Conservation (phyloP, 805 yeast genomes). For the Cyberlindnera suaveolens region DNA sequence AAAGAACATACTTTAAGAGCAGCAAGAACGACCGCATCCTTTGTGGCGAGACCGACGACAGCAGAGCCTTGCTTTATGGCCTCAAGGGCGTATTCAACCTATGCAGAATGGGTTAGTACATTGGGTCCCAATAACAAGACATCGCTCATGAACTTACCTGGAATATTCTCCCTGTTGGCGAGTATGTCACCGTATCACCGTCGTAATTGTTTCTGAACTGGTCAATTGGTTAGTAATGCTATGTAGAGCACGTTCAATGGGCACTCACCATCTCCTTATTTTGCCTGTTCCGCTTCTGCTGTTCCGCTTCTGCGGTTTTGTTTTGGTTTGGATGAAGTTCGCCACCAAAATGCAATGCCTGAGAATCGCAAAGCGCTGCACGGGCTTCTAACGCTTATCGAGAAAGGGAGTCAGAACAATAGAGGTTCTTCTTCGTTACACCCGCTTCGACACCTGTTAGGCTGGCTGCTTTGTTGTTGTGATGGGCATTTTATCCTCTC, state of each 20-base stretch:
- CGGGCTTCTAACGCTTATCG: too few species aligned
- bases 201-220: slow-evolving; percentile 97
- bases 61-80: slow-evolving; percentile 98
- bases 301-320: too few species aligned
- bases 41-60: slow-evolving; percentile 87
- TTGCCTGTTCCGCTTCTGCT: too few species aligned
- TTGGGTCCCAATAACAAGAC: neutral
- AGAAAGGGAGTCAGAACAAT: too few species aligned
- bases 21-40: slow-evolving; percentile 82
- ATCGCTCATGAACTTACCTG: slow-evolving; percentile 38
- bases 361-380: too few species aligned
- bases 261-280: too few species aligned
- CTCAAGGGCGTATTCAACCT: slow-evolving; percentile 78
- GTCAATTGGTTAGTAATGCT: neutral
- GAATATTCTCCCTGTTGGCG: slow-evolving; percentile 89
- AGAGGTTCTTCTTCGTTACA: too few species aligned
- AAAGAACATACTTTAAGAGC: slow-evolving; percentile 55
- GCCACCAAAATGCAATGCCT: too few species aligned
- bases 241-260: too few species aligned
- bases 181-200: slow-evolving; percentile 96
- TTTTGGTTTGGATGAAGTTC: too few species aligned
- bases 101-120: slow-evolving; percentile 4
- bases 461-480: too few species aligned
- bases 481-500: slow-evolving; percentile 25
- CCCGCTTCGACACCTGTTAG: too few species aligned